phyloP scores from a whole-genome alignment of 345 rosid genomes.

The Brassica cretica region DNA sequence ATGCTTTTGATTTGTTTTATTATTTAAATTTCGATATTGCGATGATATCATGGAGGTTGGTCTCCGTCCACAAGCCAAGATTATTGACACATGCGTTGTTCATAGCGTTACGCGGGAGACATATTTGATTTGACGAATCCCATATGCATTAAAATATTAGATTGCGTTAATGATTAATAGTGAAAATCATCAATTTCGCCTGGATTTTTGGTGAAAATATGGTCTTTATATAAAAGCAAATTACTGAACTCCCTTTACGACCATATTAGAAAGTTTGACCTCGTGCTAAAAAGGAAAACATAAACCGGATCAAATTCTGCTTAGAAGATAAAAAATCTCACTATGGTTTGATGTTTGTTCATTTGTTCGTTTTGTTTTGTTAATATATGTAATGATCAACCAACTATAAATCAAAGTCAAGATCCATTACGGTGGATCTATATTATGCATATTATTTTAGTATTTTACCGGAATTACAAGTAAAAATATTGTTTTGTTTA shows the following conservation, averaged over 20 bases:
- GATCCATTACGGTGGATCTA: not conserved
- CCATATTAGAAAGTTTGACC: not conserved
- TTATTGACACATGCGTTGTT: slow-evolving; percentile 16
- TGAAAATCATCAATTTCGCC: not conserved
- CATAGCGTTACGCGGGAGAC: not conserved
- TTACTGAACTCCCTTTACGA: not conserved
- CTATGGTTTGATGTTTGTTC: not conserved
- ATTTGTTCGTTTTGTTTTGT: not conserved
- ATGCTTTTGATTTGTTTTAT: slow-evolving; percentile 7
- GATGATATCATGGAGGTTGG: slow-evolving; percentile 9
- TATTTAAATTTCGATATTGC: not conserved
- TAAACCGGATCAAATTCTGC: not conserved
- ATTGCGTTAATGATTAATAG: not conserved
- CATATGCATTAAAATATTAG: not conserved
- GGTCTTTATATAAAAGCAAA: not conserved
- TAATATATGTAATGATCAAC: not conserved
- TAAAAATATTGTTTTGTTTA: no score
- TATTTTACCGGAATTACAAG: no score
- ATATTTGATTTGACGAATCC: not conserved
- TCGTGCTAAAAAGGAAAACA: not conserved
- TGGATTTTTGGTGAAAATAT: not conserved
- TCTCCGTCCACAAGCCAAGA: not conserved
- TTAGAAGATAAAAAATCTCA: not conserved
- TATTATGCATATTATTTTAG: no score
- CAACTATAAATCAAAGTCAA: not conserved